Evolutionary conservation across 228 moss, liverwort and hornwort species (phyloP).

Genomic region (Sphagnum magellanicum): DNA sequence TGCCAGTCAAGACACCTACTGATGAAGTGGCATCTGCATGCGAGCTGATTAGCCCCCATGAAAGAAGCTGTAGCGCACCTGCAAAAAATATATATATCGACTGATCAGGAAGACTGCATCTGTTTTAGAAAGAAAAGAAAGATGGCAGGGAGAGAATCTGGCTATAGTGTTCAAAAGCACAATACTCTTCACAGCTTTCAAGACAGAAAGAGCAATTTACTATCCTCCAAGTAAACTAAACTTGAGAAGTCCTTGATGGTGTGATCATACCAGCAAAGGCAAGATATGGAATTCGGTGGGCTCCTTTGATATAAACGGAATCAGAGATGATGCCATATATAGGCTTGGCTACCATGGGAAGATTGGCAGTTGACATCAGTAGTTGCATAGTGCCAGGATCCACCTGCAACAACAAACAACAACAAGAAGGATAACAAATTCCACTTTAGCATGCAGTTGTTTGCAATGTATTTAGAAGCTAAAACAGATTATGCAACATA

Average conservation of each 20-base stretch:
- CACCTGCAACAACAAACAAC: slow-evolving; percentile 25
- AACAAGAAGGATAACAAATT: too few relatives aligned
- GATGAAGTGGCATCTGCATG: slow-evolving; percentile 67
- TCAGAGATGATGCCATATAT: slow-evolving; percentile 79
- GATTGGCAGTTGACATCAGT: slow-evolving; percentile 63
- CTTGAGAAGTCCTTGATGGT: too few relatives aligned
- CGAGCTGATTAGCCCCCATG: slow-evolving; percentile 70
- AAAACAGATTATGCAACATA: too few relatives aligned
- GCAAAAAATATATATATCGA: slow-evolving; percentile 1
- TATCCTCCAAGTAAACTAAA: background rate
- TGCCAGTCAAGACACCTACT: slow-evolving; percentile 45
- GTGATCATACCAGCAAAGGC: slow-evolving; percentile 44
- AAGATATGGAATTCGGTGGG: slow-evolving; percentile 77
- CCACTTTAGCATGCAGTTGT: too few relatives aligned
- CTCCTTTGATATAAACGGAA: slow-evolving; percentile 68
- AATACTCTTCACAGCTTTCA: too few relatives aligned
- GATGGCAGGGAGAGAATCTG: too few relatives aligned
- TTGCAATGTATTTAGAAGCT: too few relatives aligned
- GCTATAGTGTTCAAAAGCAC: too few relatives aligned
- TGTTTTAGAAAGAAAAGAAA: too few relatives aligned
- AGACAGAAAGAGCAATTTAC: background rate
- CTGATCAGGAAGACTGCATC: too few relatives aligned
- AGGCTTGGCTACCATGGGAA: slow-evolving; percentile 86
- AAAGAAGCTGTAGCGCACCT: slow-evolving; percentile 64
- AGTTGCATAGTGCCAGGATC: slow-evolving; percentile 87